phyloP scores from a whole-genome alignment of 2,329 filamentous ascomycete genomes.

The Cordyceps militaris region DNA sequence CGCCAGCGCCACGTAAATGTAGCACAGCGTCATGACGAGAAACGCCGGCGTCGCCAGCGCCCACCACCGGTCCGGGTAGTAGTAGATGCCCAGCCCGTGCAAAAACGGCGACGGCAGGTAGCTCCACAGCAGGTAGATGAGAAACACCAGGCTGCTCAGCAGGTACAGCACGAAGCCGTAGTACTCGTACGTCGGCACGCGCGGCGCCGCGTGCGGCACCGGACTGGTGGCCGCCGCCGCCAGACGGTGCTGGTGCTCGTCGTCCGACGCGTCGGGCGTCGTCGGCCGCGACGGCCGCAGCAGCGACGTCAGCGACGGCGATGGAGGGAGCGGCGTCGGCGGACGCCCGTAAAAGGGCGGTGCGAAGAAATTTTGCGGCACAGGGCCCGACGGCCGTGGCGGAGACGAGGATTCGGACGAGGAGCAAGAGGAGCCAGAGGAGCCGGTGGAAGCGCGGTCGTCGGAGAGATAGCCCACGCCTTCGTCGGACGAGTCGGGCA shows the following conservation, averaged over 20 bases:
- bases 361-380: conserved; percentile 50
- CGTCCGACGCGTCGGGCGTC: conserved; percentile 85
- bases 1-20: conserved; percentile 90
- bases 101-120: conserved; percentile 89
- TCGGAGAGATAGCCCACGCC: conserved; percentile 31
- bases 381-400: conserved; percentile 32
- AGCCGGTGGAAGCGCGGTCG: conserved; percentile 20
- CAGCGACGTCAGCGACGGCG: conserved; percentile 85
- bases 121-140: conserved; percentile 69
- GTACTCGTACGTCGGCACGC: conserved; percentile 99
- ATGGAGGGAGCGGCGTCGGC: conserved; percentile 89
- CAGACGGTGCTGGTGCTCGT: conserved; percentile 58
- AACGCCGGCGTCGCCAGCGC: conserved; percentile 85
- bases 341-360: conserved; percentile 96
- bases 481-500: conserved; percentile 31
- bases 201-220: conserved; percentile 77
- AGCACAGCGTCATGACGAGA: conserved; percentile 79
- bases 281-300: conserved; percentile 86
- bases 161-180: conserved; percentile 97
- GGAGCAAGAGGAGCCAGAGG: conserved; percentile 19
- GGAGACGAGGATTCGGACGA: conserved; percentile 20
- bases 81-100: conserved; percentile 87
- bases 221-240: conserved; percentile 38
- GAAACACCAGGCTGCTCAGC: conserved; percentile 74
- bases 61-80: conserved; percentile 98